A percentile compares a stretch with the other conserved stretches of the same genome.
Evolutionary conservation across 2,329 filamentous ascomycete genomes (phyloP).

Genomic region (Aspergillus fijiensis): DNA sequence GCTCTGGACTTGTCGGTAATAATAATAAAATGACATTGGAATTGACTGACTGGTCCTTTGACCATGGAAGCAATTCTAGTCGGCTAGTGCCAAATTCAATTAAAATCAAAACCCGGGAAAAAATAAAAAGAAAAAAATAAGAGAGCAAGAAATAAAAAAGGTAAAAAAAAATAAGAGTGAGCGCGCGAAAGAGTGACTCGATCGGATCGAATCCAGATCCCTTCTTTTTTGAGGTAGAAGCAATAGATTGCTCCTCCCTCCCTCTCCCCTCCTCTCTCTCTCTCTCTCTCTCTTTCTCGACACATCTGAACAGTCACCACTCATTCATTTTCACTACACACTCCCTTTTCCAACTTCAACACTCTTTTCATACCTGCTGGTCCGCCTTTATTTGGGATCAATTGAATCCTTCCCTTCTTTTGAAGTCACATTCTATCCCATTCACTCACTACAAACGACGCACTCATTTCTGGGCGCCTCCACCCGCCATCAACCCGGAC

Average conservation of each 20-base stretch:
- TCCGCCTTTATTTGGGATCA: not conserved
- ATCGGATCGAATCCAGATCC: constrained; percentile 21
- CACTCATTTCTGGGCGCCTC: constrained; percentile 4
- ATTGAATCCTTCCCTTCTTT: constrained; percentile 6
- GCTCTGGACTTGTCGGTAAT: constrained; percentile 13
- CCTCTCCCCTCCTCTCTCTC: not conserved
- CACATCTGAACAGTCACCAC: not conserved
- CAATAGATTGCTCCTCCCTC: constrained; percentile 11
- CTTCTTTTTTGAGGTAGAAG: constrained; percentile 7
- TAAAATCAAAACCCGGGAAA: constrained; percentile 1
- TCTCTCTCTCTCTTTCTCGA: constrained; percentile 3
- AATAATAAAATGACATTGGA: not conserved
- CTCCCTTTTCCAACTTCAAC: constrained; percentile 7
- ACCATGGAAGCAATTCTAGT: not conserved
- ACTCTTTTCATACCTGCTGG: constrained; percentile 2
- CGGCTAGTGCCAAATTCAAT: constrained; percentile 4
- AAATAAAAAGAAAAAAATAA: constrained; percentile 2
- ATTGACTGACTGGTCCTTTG: not conserved
- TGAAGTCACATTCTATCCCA: constrained; percentile 5
- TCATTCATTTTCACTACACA: not conserved
- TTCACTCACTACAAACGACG: constrained; percentile 6
- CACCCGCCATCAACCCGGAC: constrained; percentile 8
- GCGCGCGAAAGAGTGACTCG: constrained; percentile 4
- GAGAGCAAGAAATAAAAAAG: not conserved
- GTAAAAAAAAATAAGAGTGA: constrained; percentile 7